Conservation (phyloP, 2,329 filamentous ascomycete genomes). For the Cadophora luteo-olivacea region DNA sequence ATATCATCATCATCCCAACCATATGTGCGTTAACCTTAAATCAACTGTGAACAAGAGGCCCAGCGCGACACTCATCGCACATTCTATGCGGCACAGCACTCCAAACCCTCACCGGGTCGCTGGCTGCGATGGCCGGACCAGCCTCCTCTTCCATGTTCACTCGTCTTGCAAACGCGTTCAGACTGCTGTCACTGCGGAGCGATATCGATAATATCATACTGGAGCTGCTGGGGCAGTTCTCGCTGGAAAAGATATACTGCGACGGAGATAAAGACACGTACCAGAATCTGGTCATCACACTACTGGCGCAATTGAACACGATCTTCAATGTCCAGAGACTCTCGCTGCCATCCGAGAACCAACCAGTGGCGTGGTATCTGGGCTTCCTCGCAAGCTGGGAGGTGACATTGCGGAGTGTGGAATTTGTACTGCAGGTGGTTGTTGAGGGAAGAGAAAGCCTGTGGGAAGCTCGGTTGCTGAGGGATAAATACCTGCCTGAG, state of each 20-base stretch:
- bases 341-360: constrained; percentile 47
- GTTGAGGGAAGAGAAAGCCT: constrained; percentile 48
- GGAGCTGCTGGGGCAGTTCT: constrained; percentile 51
- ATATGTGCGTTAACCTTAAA: constrained; percentile 16
- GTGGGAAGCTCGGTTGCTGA: constrained; percentile 37
- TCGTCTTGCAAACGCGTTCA: constrained; percentile 47
- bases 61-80: not conserved
- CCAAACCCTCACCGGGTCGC: constrained; percentile 1
- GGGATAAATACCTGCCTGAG: constrained; percentile 49
- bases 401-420: constrained; percentile 47
- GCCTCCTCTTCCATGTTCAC: constrained; percentile 48
- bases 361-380: constrained; percentile 47
- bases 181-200: constrained; percentile 47
- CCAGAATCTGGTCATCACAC: constrained; percentile 46
- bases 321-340: constrained; percentile 51
- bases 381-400: constrained; percentile 51
- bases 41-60: constrained; percentile 3
- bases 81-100: constrained; percentile 21
- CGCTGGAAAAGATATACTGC: constrained; percentile 50
- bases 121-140: constrained; percentile 39
- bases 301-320: constrained; percentile 49
- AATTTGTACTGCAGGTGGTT: constrained; percentile 48
- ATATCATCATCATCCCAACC: not conserved
- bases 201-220: constrained; percentile 51
- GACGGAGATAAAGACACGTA: constrained; percentile 46